Percentiles rank a stretch among this genome's conserved stretches.
Conservation (phyloP, 163 green algal genomes). For the Chlorella variabilis region DNA sequence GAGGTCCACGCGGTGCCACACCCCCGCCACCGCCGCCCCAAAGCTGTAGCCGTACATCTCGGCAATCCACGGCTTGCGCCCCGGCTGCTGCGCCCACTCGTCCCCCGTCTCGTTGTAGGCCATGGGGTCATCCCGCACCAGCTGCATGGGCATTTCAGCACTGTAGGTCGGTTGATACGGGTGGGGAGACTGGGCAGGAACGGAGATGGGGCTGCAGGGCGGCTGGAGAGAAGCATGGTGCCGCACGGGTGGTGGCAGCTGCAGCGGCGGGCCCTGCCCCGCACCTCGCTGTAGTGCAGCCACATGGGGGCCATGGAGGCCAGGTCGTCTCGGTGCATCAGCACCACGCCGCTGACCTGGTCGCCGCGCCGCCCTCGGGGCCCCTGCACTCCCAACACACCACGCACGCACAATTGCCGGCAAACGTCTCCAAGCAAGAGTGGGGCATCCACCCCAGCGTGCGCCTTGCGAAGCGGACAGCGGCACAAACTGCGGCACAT, state of each 20-base stretch:
- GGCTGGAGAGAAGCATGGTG: neutral
- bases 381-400: too few relatives aligned
- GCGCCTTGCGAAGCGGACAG: too few relatives aligned
- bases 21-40: conserved; percentile 52
- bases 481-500: neutral
- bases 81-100: conserved; percentile 75
- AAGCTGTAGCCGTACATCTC: conserved; percentile 86
- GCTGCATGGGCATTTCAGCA: neutral
- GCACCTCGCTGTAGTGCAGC: conserved; percentile 87
- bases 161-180: neutral
- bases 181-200: neutral
- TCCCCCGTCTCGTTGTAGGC: conserved; percentile 88
- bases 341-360: conserved; percentile 86
- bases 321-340: conserved; percentile 86
- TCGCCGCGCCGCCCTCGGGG: conserved; percentile 70
- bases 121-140: conserved; percentile 79
- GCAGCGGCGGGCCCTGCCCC: neutral
- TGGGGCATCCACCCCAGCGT: too few relatives aligned
- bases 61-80: conserved; percentile 91
- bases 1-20: conserved; percentile 64
- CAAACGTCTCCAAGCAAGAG: neutral
- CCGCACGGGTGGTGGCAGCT: neutral
- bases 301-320: conserved; percentile 77
- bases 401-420: neutral
- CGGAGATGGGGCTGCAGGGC: too few relatives aligned